Conservation (phyloP, 2,329 filamentous ascomycete genomes). For the Cladosporium phlei region DNA sequence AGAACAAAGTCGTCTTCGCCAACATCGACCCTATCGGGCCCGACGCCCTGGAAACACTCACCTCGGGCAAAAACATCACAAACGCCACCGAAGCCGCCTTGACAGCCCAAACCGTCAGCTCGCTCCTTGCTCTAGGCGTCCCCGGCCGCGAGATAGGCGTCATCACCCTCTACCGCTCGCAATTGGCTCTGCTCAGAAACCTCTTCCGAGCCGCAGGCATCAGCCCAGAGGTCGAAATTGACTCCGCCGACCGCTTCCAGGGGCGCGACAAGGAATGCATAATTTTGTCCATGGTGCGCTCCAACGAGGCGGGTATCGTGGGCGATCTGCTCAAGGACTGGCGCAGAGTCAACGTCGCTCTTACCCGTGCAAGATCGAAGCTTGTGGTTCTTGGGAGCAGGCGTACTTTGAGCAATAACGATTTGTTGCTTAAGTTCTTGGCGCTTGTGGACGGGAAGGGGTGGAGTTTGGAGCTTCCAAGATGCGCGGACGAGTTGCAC, state of each 20-base stretch:
- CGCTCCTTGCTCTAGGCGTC: constrained; percentile 71
- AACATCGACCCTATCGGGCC: constrained; percentile 76
- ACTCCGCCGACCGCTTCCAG: constrained; percentile 95
- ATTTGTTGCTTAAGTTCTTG: constrained; percentile 73
- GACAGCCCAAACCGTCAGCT: constrained; percentile 73
- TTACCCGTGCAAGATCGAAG: constrained; percentile 90
- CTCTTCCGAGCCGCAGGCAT: constrained; percentile 46
- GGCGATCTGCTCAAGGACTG: constrained; percentile 89
- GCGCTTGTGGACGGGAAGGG: constrained; percentile 66
- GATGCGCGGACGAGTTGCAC: constrained; percentile 21
- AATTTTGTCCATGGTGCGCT: constrained; percentile 80
- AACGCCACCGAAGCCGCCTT: constrained; percentile 79
- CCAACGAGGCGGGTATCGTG: constrained; percentile 76
- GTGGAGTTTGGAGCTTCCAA: constrained; percentile 72
- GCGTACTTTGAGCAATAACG: constrained; percentile 65
- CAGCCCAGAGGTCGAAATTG: constrained; percentile 71
- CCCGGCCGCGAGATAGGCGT: constrained; percentile 76
- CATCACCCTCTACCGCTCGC: constrained; percentile 94
- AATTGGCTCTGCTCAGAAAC: constrained; percentile 77
- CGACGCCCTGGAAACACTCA: constrained; percentile 60
- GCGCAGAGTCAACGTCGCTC: constrained; percentile 90
- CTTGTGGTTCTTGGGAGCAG: constrained; percentile 81
- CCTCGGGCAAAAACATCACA: constrained; percentile 78
- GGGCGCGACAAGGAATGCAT: constrained; percentile 93
- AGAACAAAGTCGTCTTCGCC: constrained; percentile 74